phyloP scores from a whole-genome alignment of 1,284 basidiomycete genomes.

The Ganoderma leucocontextum region DNA sequence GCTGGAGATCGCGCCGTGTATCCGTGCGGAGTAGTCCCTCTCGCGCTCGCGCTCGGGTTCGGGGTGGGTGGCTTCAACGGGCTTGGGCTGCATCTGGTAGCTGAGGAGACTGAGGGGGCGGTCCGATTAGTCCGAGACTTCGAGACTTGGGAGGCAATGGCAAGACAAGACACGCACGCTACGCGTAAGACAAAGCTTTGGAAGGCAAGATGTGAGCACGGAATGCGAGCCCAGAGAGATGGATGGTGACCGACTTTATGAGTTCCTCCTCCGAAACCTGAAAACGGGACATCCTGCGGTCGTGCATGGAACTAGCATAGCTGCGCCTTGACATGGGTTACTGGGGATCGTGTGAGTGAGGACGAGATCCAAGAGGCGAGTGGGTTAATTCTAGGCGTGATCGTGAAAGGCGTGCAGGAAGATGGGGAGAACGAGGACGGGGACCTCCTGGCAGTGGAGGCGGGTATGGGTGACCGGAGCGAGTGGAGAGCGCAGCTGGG shows the following conservation, averaged over 20 bases:
- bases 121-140: conserved; percentile 26
- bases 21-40: conserved; percentile 67
- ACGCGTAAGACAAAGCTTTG: conserved; percentile 78
- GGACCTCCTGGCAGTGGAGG: background rate
- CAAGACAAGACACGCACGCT: conserved; percentile 60
- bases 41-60: conserved; percentile 66
- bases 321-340: conserved; percentile 68
- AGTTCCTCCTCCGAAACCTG: conserved; percentile 82
- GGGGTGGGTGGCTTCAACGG: conserved; percentile 45
- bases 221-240: conserved; percentile 17
- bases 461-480: background rate
- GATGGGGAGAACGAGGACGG: conserved; percentile 2
- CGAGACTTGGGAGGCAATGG: conserved; percentile 15
- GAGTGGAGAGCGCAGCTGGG: background rate
- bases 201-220: conserved; percentile 16
- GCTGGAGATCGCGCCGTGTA: conserved; percentile 75
- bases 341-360: conserved; percentile 3
- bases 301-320: conserved; percentile 70
- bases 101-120: conserved; percentile 61
- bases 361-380: background rate
- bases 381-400: background rate
- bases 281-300: conserved; percentile 75
- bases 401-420: conserved; percentile 14
- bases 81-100: conserved; percentile 74
- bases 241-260: conserved; percentile 68